These are phyloP conservation scores for Verticillium isaacii DNA, from an alignment of 2,329 filamentous ascomycete genomes.

Conservation along the genomic window DNA sequence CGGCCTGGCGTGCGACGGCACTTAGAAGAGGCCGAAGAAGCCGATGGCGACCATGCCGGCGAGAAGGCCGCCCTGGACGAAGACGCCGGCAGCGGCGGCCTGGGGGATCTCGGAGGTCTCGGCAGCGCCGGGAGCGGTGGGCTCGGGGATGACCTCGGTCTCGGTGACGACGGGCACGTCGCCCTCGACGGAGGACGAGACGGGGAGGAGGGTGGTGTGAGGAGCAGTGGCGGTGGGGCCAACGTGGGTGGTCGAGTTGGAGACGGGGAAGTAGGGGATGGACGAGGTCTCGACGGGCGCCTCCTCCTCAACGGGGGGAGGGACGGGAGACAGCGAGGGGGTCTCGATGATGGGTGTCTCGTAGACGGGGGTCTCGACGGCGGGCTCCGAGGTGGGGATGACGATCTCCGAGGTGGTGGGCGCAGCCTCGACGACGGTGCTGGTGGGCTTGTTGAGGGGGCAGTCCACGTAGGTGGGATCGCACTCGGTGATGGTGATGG, in stretches of 20 bases:
- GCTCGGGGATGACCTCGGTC: slow-evolving; percentile 4
- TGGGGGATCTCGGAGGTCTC: slow-evolving; percentile 17
- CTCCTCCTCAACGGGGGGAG: background rate
- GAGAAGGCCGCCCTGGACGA: slow-evolving; percentile 34
- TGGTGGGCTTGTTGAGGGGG: slow-evolving; percentile 21
- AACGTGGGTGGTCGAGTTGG: slow-evolving; percentile 26
- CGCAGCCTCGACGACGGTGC: background rate
- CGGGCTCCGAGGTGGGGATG: slow-evolving; percentile 17
- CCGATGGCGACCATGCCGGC: slow-evolving; percentile 33
- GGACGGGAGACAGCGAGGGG: background rate
- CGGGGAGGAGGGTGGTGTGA: slow-evolving; percentile 16
- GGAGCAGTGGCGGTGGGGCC: slow-evolving; percentile 16
- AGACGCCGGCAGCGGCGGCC: slow-evolving; percentile 23
- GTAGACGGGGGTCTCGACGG: background rate
- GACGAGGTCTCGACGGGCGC: slow-evolving; percentile 10
- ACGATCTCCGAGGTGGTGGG: slow-evolving; percentile 19
- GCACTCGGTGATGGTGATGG: slow-evolving; percentile 43
- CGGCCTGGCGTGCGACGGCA: background rate
- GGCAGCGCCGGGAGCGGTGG: slow-evolving; percentile 8
- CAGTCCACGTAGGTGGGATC: slow-evolving; percentile 38
- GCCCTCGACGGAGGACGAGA: slow-evolving; percentile 9
- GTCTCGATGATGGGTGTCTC: background rate
- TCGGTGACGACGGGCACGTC: slow-evolving; percentile 11
- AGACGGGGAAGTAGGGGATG: slow-evolving; percentile 21
- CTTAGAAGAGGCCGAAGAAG: slow-evolving; percentile 31